Evolutionary conservation across 805 yeast genomes (phyloP), one percentile per base, ranked within the genome.

Genomic region (Yarrowia keelungensis): DNA sequence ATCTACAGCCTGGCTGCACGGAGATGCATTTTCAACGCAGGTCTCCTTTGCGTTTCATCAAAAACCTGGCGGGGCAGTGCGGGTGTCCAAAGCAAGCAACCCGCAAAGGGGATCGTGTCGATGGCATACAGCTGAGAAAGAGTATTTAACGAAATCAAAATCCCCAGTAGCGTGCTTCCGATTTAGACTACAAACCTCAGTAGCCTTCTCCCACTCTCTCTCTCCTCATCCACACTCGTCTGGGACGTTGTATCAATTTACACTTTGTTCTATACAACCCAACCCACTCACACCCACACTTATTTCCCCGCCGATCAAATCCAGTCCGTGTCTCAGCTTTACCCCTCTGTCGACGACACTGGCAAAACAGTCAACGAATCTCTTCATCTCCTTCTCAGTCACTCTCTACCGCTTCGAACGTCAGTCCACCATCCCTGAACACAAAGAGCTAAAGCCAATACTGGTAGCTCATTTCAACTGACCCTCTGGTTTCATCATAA

Each of bases 231-330:
- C 32, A 26, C 32, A 26, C 32, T 26, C 32, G 32, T 26, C 32
- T 53, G 59, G 59, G 59, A 53, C 59, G 59, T 53, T 38, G 59
- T 53, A 53, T 53, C 12, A 38, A 38, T 38, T 38, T 53, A 53
- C 59, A 53, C 45, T 53, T 38, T 35, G 16, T n/a, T 53, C 8
- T 32, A 32, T n/a, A 26, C 36, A 22, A 47, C 14, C 22, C 39
- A 15, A 49, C 32, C 38, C 43, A 50, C 42, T 26, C 32, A 26
- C 49, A 45, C 49, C 43, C 59, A 39, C 59, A 53, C 59, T 38
- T 53, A 53, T 39, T 53, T 53, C 59, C 59, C 59, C 59, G 59
- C 59, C 59, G 59, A 53, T 53, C 59, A 53, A 53, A 53, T 53
- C 59, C 59, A 53, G 45, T 53, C 43, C 35, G 59, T 53, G 59